Evolutionary conservation across 768 basidiomycete genomes (phyloP).

Genomic region (Suillus spraguei): DNA sequence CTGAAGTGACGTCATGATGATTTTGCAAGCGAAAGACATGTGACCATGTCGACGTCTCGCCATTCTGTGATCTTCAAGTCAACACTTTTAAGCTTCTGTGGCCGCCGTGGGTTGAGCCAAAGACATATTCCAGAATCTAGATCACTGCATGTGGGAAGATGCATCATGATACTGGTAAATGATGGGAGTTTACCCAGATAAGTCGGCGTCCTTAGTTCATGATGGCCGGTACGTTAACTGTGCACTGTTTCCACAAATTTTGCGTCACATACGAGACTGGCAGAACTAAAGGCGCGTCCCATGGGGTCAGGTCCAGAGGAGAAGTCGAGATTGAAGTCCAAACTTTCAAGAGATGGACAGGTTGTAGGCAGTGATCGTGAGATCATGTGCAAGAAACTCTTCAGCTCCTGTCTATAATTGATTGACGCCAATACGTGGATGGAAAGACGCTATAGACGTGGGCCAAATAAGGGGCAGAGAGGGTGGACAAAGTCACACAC

Average conservation of each 20-base stretch:
- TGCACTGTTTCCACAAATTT: background rate
- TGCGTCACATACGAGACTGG: background rate
- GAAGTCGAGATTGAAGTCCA: background rate
- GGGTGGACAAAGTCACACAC: background rate
- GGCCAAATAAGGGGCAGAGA: background rate
- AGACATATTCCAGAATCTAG: background rate
- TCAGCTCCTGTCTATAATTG: background rate
- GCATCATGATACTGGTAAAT: too few relatives aligned
- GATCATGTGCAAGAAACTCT: background rate
- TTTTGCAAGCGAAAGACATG: too few relatives aligned
- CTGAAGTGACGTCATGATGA: too few relatives aligned
- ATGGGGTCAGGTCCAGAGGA: background rate
- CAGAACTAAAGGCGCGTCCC: background rate
- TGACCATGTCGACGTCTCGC: too few relatives aligned
- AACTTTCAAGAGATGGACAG: background rate
- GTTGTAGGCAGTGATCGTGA: background rate
- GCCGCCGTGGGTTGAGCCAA: background rate
- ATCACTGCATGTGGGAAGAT: background rate
- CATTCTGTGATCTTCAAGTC: too few relatives aligned
- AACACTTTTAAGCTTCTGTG: too few relatives aligned
- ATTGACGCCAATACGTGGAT: too few relatives aligned
- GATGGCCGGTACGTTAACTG: background rate
- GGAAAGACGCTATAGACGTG: background rate
- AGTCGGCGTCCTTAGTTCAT: background rate
- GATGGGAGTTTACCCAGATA: too few relatives aligned